Percentiles rank a stretch among this genome's conserved stretches.
Evolutionary conservation across 2,329 filamentous ascomycete species (phyloP).

Genomic region (Byssoonygena ceratinophila): DNA sequence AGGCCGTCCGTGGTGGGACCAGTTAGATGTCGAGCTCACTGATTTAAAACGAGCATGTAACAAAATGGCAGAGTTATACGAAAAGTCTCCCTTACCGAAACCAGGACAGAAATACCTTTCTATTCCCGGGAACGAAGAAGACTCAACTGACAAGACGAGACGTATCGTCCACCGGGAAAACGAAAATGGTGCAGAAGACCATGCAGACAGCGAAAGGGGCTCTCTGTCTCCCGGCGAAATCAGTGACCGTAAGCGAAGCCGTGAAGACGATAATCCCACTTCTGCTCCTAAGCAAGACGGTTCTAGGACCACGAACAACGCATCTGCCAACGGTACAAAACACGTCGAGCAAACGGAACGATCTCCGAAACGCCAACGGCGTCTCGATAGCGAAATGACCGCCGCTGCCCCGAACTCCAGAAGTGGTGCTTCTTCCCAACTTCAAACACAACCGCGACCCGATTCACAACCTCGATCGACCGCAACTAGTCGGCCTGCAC

Average conservation of each 20-base stretch:
- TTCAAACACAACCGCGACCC: background rate
- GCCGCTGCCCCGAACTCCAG: background rate
- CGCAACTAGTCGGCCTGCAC: background rate
- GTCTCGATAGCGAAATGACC: background rate
- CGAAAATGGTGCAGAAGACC: constrained; percentile 8
- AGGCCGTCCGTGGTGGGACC: constrained; percentile 79
- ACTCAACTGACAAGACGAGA: constrained; percentile 30
- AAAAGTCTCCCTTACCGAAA: constrained; percentile 35
- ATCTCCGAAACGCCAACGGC: constrained; percentile 9
- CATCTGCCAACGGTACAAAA: background rate
- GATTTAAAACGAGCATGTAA: constrained; percentile 64
- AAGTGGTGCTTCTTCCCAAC: background rate
- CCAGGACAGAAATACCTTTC: constrained; percentile 37
- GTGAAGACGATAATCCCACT: constrained; percentile 12
- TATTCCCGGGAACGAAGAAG: constrained; percentile 27
- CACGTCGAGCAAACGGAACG: background rate
- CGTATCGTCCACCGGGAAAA: constrained; percentile 12
- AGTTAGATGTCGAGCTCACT: constrained; percentile 58
- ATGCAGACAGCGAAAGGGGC: background rate
- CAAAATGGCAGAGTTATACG: constrained; percentile 54
- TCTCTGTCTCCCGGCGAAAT: constrained; percentile 14
- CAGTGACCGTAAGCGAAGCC: constrained; percentile 17
- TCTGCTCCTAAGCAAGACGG: background rate
- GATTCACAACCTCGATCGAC: background rate
- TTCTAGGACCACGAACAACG: background rate